Evolutionary conservation across 352 stramenopile species (phyloP), one percentile per base, ranked within the genome.

Genomic region (Phytophthora litchii): DNA sequence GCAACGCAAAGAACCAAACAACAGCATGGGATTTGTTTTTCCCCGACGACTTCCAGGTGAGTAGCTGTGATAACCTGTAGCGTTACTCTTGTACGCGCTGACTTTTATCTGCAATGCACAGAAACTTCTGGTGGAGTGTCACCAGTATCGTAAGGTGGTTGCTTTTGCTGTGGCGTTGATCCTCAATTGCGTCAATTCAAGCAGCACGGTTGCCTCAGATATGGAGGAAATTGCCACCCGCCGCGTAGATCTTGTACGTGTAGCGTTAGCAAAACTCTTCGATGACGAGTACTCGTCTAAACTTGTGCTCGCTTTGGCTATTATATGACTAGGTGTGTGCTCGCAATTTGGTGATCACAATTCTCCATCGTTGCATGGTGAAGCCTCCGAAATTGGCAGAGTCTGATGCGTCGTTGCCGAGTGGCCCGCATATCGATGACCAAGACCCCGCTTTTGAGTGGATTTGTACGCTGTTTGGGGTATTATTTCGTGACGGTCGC

Each of bases 111-210:
- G 7, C 37, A 31, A 37, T 56, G 12, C 14, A 21, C 40, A 94
- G 84, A 92, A 91, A 92, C 56, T 92, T 4, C 60, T 94, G 20
- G 76, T 92, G 9, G 85, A 94, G 47, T 92, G 80, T 31, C 85
- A 94, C 17, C 59, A 81, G 54, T 66, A 92, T 42, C 85, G 85
- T 25, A 94, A 94, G 54, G 51, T 94, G 44, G 61, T 91, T 20
- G 83, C 80, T 6, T 94, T 88, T 67, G 58, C 76, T 0, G 70
- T 74, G 7, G 85, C 85, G 8, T 48, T 92, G 11, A 40, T 88
- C 13, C 49, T 92, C 9, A 92, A 92, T 56, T 92, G 81, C 58
- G 40, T 92, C 36, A 89, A 87, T 40, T 59, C 69, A 19, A 67
- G 38, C 34, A 60, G 65, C 20, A 59, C 17, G 2, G 43, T 20